Evolutionary conservation across 2,329 filamentous ascomycete species (phyloP).

Genomic region (Septoria linicola): DNA sequence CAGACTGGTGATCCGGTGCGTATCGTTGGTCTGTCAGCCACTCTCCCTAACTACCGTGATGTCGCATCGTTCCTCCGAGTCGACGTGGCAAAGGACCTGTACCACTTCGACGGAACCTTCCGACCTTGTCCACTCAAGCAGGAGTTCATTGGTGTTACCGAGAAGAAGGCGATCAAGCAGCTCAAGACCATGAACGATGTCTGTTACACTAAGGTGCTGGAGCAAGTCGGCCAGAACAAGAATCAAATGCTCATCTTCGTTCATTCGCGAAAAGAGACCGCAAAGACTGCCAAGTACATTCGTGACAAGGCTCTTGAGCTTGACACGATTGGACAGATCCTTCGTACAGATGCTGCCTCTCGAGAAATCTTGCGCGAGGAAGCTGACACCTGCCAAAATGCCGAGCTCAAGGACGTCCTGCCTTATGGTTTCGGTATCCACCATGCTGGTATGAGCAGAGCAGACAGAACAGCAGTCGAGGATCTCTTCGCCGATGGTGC

Average conservation of each 20-base stretch:
- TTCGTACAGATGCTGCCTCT: constrained; percentile 88
- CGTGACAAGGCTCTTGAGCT: constrained; percentile 94
- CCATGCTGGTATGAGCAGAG: constrained; percentile 93
- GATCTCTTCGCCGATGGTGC: constrained; percentile 89
- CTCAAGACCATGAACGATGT: constrained; percentile 99
- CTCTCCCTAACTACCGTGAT: constrained; percentile 92
- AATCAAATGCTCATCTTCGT: constrained; percentile 99
- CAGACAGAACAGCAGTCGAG: constrained; percentile 93
- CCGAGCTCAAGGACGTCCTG: constrained; percentile 87
- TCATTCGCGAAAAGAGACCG: constrained; percentile 95
- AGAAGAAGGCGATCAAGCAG: constrained; percentile 98
- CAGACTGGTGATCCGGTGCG: constrained; percentile 92
- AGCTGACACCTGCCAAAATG: constrained; percentile 75
- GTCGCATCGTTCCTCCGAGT: constrained; percentile 94
- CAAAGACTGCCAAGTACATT: constrained; percentile 94
- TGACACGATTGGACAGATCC: constrained; percentile 94
- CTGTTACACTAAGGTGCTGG: constrained; percentile 94
- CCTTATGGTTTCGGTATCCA: constrained; percentile 98
- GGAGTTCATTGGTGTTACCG: constrained; percentile 95
- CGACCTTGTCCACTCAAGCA: constrained; percentile 91
- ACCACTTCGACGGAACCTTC: constrained; percentile 94
- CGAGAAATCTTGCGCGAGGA: constrained; percentile 85
- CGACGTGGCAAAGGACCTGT: constrained; percentile 79
- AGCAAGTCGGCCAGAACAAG: constrained; percentile 87
- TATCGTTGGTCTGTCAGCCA: constrained; percentile 88